Evolutionary conservation across 208 protist species (phyloP).

Genomic region (Trypanosoma mega): DNA sequence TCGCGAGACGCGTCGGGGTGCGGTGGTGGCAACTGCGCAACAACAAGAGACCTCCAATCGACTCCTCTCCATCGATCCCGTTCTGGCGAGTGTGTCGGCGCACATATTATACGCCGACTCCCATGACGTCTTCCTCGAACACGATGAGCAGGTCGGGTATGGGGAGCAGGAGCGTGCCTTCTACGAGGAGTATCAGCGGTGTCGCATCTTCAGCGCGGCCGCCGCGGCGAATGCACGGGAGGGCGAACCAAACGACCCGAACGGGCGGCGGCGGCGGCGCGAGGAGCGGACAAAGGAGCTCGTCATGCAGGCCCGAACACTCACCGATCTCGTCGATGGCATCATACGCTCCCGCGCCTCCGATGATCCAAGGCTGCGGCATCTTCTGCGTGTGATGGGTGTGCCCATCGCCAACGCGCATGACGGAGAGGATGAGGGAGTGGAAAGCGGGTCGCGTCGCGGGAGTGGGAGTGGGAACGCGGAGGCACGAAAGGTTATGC

Average conservation of each 20-base stretch:
- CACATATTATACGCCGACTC: slow-evolving; percentile 57
- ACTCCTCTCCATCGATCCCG: slow-evolving; percentile 19
- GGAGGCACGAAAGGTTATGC: neutral
- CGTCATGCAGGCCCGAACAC: slow-evolving; percentile 36
- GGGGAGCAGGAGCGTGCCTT: slow-evolving; percentile 54
- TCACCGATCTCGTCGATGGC: slow-evolving; percentile 57
- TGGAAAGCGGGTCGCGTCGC: no score
- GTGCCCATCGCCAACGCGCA: no score
- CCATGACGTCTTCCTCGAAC: slow-evolving; percentile 67
- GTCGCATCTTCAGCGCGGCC: slow-evolving; percentile 30
- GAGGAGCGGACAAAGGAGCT: slow-evolving; percentile 32
- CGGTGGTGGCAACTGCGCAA: slow-evolving; percentile 12
- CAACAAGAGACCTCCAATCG: slow-evolving; percentile 13
- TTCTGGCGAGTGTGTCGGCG: slow-evolving; percentile 24
- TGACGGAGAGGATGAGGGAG: no score
- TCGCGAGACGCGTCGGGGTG: neutral
- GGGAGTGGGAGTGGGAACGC: neutral
- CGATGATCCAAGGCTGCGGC: slow-evolving; percentile 40
- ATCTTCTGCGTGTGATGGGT: slow-evolving; percentile 63
- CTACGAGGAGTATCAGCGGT: slow-evolving; percentile 49
- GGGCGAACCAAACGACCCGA: neutral
- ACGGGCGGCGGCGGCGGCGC: slow-evolving; percentile 18
- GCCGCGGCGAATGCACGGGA: neutral
- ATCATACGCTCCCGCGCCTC: slow-evolving; percentile 42
- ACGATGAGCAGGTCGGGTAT: slow-evolving; percentile 54